Evolutionary conservation across 371 early-diverging fungal genomes (phyloP).

Genomic region (Rhizopus arrhizus): DNA sequence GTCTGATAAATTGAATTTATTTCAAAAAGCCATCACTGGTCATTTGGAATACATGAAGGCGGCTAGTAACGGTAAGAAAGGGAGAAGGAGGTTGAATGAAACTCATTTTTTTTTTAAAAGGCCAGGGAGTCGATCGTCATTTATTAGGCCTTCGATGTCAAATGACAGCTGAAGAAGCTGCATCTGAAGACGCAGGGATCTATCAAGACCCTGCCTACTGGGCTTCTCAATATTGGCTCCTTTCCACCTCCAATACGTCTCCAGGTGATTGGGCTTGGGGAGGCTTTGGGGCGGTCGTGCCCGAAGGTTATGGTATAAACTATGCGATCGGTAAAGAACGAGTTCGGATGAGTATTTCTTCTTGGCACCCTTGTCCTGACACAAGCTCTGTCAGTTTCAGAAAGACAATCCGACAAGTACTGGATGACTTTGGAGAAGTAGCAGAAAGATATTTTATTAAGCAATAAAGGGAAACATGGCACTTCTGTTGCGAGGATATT

Average conservation of each 20-base stretch:
- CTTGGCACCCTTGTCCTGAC: constrained; percentile 51
- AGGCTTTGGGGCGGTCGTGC: constrained; percentile 77
- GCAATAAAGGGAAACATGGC: constrained; percentile 89
- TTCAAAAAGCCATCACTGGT: constrained; percentile 65
- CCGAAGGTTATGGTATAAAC: constrained; percentile 90
- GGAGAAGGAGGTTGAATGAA: constrained; percentile 54
- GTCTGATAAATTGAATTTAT: constrained; percentile 56
- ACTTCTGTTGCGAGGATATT: constrained; percentile 89
- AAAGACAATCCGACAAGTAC: constrained; percentile 54
- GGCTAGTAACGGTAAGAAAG: constrained; percentile 63
- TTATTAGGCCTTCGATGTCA: constrained; percentile 77
- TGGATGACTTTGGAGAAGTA: constrained; percentile 64
- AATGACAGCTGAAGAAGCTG: constrained; percentile 77
- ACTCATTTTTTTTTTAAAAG: constrained; percentile 62
- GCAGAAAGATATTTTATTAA: constrained; percentile 49
- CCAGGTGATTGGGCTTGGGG: constrained; percentile 73
- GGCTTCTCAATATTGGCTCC: constrained; percentile 64
- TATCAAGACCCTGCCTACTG: constrained; percentile 78
- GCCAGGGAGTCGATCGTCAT: constrained; percentile 87
- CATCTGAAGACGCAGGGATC: constrained; percentile 57
- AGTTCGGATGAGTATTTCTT: constrained; percentile 80
- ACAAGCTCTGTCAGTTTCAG: constrained; percentile 60
- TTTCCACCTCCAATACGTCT: constrained; percentile 87
- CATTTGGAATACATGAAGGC: constrained; percentile 70
- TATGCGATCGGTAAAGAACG: constrained; percentile 83